phyloP scores from a whole-genome alignment of 1,284 basidiomycete genomes.

The Lignosus rhinocerotis region DNA sequence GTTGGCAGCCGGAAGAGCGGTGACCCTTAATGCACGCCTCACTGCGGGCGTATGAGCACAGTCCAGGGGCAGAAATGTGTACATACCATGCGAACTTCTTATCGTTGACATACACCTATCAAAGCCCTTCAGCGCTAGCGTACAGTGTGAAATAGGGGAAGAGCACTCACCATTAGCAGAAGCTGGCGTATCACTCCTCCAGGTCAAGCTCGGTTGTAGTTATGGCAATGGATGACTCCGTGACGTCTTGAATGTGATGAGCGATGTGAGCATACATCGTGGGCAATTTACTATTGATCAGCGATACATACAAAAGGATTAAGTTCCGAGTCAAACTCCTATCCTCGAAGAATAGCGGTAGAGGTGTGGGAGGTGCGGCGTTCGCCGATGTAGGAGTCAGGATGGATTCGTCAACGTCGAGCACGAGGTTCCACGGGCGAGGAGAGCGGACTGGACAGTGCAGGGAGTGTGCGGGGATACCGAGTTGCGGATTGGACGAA shows the following conservation, averaged over 20 bases:
- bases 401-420: too few species aligned
- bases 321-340: neutral
- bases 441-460: neutral
- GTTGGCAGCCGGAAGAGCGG: conserved; percentile 75
- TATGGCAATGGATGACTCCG: neutral
- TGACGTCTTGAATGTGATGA: neutral
- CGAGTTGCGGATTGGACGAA: neutral
- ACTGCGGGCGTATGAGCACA: conserved; percentile 36
- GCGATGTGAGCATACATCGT: neutral
- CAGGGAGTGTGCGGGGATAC: neutral
- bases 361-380: neutral
- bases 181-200: neutral
- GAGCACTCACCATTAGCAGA: conserved; percentile 9
- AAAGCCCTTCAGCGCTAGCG: conserved; percentile 3
- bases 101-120: conserved; percentile 22
- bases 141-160: neutral
- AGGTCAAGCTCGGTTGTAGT: neutral
- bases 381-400: neutral
- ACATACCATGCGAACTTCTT: conserved; percentile 28
- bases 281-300: neutral
- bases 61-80: neutral
- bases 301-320: neutral
- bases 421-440: too few species aligned
- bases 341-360: neutral
- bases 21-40: conserved; percentile 86